Evolutionary conservation across 306 rosid genomes (phyloP), one percentile per base, ranked within the genome.

Genomic region (Arachis stenosperma): DNA sequence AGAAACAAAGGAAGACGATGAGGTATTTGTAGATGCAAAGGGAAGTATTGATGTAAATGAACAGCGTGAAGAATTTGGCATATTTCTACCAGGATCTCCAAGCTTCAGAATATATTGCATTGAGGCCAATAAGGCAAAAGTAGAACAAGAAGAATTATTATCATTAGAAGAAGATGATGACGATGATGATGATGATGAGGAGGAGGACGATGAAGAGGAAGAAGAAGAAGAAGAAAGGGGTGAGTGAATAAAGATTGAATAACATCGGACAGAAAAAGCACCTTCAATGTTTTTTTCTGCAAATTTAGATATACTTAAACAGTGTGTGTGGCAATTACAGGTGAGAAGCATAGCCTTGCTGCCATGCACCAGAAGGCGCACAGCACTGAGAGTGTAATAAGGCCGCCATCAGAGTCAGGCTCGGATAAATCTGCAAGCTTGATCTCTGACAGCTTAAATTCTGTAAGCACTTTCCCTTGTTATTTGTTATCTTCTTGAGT

Each of bases 61-160:
- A 0, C 37, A 33, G 3, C 14, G 6, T 3, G 79, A 48, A 6
- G 83, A 78, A 10, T 5, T 5, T 39, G 69, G 66, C 6, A 73
- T 63, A 47, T 5, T 10, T 8, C 0, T 75, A 65, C 90, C 81
- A 0, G 85, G 93, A 36, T 90, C 96, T 3, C 97, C 98, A 7
- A 93, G 98, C 82, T 93, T 93, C 74, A 85, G 85, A 80, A 84
- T 93, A 59, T 93, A 87, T 82, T 90, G 86, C 74, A 44, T 60
- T 39, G 87, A 82, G 9, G 52, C 83, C 1, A 51, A 63, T 48
- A 65, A 61, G 9, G 47, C 8, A 22, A 53, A 68, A 27, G 73
- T 33, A 4, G 37, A 33, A 33, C 37, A 33, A 33, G 37, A 33
- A 33, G 37, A 33, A 33, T 33, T 33, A 33, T 33, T 33, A 33